These are phyloP conservation scores for Irineochytrium annulatum DNA, from an alignment of 192 early-diverging fungal species.

Conservation along the genomic window DNA sequence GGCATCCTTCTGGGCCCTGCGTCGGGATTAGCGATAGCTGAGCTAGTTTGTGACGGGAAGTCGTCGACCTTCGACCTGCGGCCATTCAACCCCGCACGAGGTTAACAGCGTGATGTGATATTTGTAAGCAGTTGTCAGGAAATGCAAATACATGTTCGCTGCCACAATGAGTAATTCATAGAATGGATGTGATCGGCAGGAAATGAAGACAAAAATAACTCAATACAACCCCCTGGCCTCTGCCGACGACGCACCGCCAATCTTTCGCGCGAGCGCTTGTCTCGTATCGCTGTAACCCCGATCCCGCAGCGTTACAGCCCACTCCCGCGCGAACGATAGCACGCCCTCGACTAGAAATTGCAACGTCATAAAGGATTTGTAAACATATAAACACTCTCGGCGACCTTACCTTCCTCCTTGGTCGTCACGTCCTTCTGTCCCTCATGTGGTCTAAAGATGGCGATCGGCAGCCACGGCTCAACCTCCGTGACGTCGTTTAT, in stretches of 20 bases:
- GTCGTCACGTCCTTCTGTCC: background rate
- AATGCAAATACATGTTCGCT: too few relatives aligned
- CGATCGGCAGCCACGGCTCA: background rate
- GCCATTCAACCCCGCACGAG: constrained; percentile 7
- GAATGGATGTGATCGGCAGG: too few relatives aligned
- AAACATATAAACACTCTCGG: background rate
- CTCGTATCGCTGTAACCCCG: background rate
- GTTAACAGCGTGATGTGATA: too few relatives aligned
- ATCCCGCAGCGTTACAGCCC: background rate
- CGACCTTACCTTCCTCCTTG: background rate
- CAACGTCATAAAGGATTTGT: background rate
- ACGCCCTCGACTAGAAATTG: background rate
- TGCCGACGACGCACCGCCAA: too few relatives aligned
- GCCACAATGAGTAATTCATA: too few relatives aligned
- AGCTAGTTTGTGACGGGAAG: constrained; percentile 9
- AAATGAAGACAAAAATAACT: too few relatives aligned
- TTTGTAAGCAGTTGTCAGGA: too few relatives aligned
- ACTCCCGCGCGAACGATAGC: background rate
- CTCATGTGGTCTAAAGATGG: background rate
- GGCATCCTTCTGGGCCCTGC: constrained; percentile 21
- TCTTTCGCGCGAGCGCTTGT: background rate
- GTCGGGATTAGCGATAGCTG: constrained; percentile 15
- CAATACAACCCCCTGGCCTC: too few relatives aligned
- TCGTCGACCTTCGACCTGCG: background rate
- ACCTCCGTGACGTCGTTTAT: background rate